These are phyloP conservation scores for Solanum aculeatissimum DNA, from an alignment of 305 asterid species.

Conservation along the genomic window DNA sequence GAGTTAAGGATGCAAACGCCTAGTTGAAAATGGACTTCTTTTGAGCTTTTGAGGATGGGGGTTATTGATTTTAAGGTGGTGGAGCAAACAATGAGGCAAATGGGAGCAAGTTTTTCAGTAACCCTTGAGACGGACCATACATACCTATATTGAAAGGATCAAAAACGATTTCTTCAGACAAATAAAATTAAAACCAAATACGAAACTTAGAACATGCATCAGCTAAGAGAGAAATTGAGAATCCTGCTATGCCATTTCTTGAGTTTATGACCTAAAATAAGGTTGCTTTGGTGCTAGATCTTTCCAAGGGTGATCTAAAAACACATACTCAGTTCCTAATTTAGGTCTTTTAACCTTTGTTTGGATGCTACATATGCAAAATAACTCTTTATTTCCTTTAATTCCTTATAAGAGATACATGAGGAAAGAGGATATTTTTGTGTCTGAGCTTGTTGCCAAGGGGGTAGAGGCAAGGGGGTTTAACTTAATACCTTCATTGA, in stretches of 20 bases:
- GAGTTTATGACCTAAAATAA: not conserved
- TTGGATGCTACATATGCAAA: not conserved
- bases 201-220: not conserved
- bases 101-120: not conserved
- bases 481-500: not conserved
- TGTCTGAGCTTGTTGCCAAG: not conserved
- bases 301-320: not conserved
- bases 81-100: not conserved
- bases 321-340: not conserved
- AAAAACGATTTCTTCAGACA: not conserved
- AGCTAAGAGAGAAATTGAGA: not conserved
- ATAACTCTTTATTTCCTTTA: not conserved
- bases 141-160: not conserved
- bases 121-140: not conserved
- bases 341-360: not conserved
- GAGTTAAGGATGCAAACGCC: not conserved
- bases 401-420: not conserved
- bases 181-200: not conserved
- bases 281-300: not conserved
- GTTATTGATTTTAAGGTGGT: not conserved
- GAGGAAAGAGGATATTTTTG: not conserved
- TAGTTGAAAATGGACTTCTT: not conserved
- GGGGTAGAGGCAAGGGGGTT: not conserved
- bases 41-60: not conserved
- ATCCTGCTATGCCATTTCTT: not conserved